Evolutionary conservation across 2,329 filamentous ascomycete genomes (phyloP).

Genomic region (Fusarium papillatum): DNA sequence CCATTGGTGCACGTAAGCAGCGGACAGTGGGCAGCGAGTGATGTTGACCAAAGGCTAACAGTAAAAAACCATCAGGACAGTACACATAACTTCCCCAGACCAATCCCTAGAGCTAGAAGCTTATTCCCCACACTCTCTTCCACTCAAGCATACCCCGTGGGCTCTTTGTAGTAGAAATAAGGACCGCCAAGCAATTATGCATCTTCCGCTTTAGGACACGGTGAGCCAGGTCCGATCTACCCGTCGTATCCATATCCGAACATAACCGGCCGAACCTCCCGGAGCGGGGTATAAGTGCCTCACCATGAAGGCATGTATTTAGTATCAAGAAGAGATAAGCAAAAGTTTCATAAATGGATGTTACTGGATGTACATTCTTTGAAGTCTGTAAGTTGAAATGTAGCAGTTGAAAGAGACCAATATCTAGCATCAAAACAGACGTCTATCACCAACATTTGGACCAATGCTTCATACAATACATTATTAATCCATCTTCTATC

Average conservation of each 20-base stretch:
- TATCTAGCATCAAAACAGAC: background rate
- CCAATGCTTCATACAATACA: background rate
- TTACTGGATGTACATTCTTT: background rate
- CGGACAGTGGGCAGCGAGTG: background rate
- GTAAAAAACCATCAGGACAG: background rate
- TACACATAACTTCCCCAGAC: background rate
- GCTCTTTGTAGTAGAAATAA: background rate
- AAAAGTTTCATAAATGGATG: background rate
- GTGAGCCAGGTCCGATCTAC: background rate
- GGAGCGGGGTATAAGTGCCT: background rate
- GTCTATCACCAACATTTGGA: background rate
- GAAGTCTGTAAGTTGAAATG: background rate
- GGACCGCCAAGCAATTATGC: background rate
- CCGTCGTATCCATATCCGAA: conserved; percentile 1
- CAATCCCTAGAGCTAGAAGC: background rate
- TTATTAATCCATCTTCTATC: background rate
- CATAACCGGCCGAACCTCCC: conserved; percentile 3
- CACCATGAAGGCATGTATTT: background rate
- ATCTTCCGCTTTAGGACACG: background rate
- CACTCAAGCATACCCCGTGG: background rate
- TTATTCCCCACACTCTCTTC: background rate
- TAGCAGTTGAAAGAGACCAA: background rate
- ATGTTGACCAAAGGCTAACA: background rate
- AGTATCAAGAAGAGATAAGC: background rate
- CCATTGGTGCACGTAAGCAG: background rate